phyloP scores from a whole-genome alignment of 208 protist genomes.

The Crithidia brevicula region DNA sequence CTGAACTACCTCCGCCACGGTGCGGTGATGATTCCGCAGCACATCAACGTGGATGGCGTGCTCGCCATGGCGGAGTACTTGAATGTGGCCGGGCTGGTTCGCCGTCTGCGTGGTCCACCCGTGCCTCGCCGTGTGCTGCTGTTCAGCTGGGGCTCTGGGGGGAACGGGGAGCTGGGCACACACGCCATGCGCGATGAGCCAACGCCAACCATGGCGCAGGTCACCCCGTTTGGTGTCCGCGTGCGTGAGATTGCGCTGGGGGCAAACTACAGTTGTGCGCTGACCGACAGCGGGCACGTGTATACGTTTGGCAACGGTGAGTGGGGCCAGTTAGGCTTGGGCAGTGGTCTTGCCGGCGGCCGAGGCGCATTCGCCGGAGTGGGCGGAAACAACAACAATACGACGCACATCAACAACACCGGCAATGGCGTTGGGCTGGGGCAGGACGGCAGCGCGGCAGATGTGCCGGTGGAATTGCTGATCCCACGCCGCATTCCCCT shows the following conservation, averaged over 20 bases:
- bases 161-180: slow-evolving; percentile 82
- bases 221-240: slow-evolving; percentile 65
- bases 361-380: slow-evolving; percentile 2
- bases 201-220: slow-evolving; percentile 60
- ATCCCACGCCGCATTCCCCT: slow-evolving; percentile 75
- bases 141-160: slow-evolving; percentile 84
- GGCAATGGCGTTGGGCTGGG: not conserved
- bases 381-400: not conserved
- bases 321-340: slow-evolving; percentile 88
- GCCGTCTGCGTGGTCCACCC: slow-evolving; percentile 42
- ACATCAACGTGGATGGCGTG: slow-evolving; percentile 54
- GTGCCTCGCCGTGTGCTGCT: slow-evolving; percentile 57
- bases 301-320: slow-evolving; percentile 86
- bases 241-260: slow-evolving; percentile 80
- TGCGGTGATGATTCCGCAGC: slow-evolving; percentile 61
- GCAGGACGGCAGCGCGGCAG: slow-evolving; percentile 10
- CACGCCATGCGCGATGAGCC: slow-evolving; percentile 59
- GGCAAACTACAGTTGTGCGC: slow-evolving; percentile 82
- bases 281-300: slow-evolving; percentile 62
- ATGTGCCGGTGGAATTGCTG: slow-evolving; percentile 50
- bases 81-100: slow-evolving; percentile 62
- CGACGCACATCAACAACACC: not conserved
- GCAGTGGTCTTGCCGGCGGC: slow-evolving; percentile 22
- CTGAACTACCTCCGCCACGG: slow-evolving; percentile 85
- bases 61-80: slow-evolving; percentile 82